These are phyloP conservation scores for Combretum micranthum DNA, from an alignment of 345 rosid species.

Conservation along the genomic window DNA sequence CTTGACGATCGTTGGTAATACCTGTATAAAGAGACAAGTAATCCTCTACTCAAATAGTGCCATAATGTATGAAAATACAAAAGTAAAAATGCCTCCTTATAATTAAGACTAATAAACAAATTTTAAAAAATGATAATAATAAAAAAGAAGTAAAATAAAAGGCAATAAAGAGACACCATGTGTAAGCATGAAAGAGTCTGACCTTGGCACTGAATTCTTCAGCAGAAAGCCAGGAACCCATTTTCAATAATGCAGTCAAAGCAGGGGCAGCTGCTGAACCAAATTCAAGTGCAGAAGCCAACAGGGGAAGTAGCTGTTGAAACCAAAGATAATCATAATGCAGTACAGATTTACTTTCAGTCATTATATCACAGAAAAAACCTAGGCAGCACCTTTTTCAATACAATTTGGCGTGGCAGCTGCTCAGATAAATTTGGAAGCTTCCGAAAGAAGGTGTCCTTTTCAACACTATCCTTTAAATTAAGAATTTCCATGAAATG, in stretches of 20 bases:
- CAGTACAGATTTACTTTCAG: not conserved
- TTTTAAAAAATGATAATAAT: no score
- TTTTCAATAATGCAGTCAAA: conserved; percentile 78
- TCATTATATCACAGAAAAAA: not conserved
- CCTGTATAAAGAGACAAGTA: conserved; percentile 34
- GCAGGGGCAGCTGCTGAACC: conserved; percentile 98
- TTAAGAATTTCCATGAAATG: conserved; percentile 98
- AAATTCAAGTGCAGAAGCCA: conserved; percentile 97
- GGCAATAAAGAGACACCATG: not conserved
- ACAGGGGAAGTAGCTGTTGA: conserved; percentile 86
- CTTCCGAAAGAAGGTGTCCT: conserved; percentile 94
- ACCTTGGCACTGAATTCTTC: conserved; percentile 93
- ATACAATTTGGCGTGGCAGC: conserved; percentile 94
- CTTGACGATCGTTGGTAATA: conserved; percentile 79
- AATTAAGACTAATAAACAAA: conserved; percentile 6
- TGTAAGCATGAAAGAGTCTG: conserved; percentile 4
- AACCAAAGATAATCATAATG: conserved; percentile 26
- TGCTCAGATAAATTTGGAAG: conserved; percentile 96
- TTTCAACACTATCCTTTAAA: conserved; percentile 91
- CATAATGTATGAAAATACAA: not conserved
- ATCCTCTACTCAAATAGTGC: not conserved
- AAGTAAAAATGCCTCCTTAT: not conserved
- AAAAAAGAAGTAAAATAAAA: conserved; percentile 5
- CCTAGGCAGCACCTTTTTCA: conserved; percentile 58
- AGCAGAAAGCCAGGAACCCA: conserved; percentile 91